Conservation (phyloP, 495 filamentous ascomycete species). For the Terfezia claveryi region DNA sequence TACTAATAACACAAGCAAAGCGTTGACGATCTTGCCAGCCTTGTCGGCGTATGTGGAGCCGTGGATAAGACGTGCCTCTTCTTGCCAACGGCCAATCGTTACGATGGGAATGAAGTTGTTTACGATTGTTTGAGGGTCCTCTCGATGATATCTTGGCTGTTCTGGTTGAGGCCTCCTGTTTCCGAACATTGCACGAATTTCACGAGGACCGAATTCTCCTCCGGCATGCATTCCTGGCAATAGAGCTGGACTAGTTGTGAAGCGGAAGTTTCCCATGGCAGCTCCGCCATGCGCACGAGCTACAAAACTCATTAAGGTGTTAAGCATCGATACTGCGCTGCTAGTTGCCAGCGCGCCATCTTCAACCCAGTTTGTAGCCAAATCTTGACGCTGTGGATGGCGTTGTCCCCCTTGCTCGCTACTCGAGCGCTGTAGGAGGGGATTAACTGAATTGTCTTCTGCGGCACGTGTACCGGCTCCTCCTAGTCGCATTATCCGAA, state of each 20-base stretch:
- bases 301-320: slow-evolving; percentile 33
- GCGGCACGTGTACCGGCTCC: slow-evolving; percentile 7
- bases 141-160: slow-evolving; percentile 17
- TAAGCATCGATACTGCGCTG: slow-evolving; percentile 32
- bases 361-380: slow-evolving; percentile 34
- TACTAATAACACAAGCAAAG: slow-evolving; percentile 51
- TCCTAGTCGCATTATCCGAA: slow-evolving; percentile 6
- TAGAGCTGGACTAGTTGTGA: background rate
- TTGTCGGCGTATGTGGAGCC: slow-evolving; percentile 45
- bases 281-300: slow-evolving; percentile 20
- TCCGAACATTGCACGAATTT: slow-evolving; percentile 37
- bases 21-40: slow-evolving; percentile 43
- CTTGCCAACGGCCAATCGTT: slow-evolving; percentile 62
- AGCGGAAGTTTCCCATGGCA: background rate
- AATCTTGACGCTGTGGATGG: slow-evolving; percentile 11
- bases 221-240: background rate
- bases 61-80: slow-evolving; percentile 76
- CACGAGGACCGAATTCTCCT: slow-evolving; percentile 27
- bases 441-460: slow-evolving; percentile 15
- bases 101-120: slow-evolving; percentile 38
- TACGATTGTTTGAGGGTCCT: slow-evolving; percentile 16
- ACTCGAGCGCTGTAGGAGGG: slow-evolving; percentile 17
- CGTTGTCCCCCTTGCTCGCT: slow-evolving; percentile 11
- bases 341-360: slow-evolving; percentile 23
- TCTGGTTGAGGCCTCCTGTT: slow-evolving; percentile 25